These are phyloP conservation scores for Chlamydomonas reinhardtii DNA, from an alignment of 163 green algal genomes.

Conservation along the genomic window DNA sequence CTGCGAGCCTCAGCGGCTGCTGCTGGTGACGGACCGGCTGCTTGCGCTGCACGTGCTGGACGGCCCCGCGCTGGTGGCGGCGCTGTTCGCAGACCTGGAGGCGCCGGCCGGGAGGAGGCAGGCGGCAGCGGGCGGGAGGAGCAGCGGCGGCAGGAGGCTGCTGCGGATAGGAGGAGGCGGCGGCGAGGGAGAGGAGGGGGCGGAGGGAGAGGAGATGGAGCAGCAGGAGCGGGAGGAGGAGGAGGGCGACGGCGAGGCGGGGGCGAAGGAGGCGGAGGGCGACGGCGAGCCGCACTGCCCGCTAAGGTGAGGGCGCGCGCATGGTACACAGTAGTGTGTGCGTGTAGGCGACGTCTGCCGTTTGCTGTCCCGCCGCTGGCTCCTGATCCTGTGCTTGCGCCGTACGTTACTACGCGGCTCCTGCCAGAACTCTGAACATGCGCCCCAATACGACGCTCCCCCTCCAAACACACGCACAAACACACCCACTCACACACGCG, in stretches of 20 bases:
- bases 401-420: no score
- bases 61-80: slow-evolving; percentile 23
- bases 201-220: background rate
- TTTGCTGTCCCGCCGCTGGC: no score
- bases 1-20: slow-evolving; percentile 60
- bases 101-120: background rate
- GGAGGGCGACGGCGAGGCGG: background rate
- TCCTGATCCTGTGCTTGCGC: no score
- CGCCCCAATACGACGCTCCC: no score
- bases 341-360: no score
- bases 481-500: no score
- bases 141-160: background rate
- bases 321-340: no score
- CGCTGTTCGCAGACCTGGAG: slow-evolving; percentile 33
- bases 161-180: background rate
- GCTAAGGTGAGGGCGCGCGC: slow-evolving; percentile 24
- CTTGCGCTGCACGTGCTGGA: slow-evolving; percentile 76
- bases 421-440: no score
- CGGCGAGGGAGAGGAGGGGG: background rate
- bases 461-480: no score
- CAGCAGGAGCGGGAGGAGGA: background rate
- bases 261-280: background rate
- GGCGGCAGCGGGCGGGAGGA: background rate
- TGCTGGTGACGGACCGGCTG: slow-evolving; percentile 80
- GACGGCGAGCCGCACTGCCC: background rate